phyloP scores from a whole-genome alignment of 176 grass and related monocot genomes.

The Phragmites australis region DNA sequence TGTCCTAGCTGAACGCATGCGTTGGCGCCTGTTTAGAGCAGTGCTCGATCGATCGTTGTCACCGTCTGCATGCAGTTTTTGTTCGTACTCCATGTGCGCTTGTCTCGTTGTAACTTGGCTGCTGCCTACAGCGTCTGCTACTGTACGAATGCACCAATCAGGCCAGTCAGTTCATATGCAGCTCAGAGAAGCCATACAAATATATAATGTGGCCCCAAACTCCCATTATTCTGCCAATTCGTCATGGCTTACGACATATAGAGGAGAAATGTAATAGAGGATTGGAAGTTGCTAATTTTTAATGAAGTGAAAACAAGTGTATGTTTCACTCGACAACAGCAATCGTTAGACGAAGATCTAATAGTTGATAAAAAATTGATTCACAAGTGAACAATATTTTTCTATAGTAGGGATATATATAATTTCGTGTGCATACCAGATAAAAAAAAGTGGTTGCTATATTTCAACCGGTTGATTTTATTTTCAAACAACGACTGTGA shows the following conservation, averaged over 20 bases:
- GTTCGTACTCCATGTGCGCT: background rate
- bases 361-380: too few species aligned
- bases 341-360: too few species aligned
- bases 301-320: too few species aligned
- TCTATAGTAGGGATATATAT: too few species aligned
- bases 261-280: background rate
- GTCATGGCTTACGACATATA: conserved; percentile 32
- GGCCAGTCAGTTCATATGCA: background rate
- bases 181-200: background rate
- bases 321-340: too few species aligned
- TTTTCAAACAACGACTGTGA: too few species aligned
- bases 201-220: background rate
- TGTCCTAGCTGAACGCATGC: background rate
- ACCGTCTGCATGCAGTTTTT: background rate
- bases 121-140: background rate
- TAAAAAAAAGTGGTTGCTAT: too few species aligned
- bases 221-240: background rate
- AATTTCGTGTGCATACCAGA: too few species aligned
- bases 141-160: background rate
- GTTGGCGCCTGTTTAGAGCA: background rate
- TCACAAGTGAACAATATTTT: too few species aligned
- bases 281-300: too few species aligned
- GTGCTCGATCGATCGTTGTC: background rate
- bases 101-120: background rate
- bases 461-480: too few species aligned